These are phyloP conservation scores for Phaeosphaeriaceae sp. DNA, from an alignment of 2,329 filamentous ascomycete genomes.

Conservation along the genomic window DNA sequence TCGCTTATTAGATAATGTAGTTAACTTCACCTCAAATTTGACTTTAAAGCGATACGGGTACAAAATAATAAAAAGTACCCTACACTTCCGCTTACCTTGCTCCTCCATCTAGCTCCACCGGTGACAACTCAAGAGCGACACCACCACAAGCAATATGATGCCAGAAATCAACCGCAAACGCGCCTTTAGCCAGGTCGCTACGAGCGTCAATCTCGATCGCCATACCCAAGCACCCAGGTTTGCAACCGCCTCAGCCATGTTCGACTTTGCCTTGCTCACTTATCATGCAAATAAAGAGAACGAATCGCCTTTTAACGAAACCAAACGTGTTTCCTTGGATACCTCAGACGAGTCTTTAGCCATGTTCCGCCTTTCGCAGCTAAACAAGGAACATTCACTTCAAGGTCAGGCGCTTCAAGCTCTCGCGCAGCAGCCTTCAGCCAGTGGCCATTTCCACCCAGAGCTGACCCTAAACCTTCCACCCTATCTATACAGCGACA, in stretches of 20 bases:
- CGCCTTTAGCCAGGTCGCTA: conserved; percentile 13
- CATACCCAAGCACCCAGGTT: background rate
- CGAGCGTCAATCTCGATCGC: background rate
- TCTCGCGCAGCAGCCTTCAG: background rate
- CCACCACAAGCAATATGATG: conserved; percentile 1
- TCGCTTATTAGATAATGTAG: too few relatives aligned
- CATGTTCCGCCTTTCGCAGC: background rate
- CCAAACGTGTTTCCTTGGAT: background rate
- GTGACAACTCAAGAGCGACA: background rate
- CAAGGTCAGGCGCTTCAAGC: background rate
- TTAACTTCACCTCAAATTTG: too few relatives aligned
- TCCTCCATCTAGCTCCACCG: background rate
- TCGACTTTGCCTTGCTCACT: background rate
- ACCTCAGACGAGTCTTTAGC: background rate
- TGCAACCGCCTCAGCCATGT: background rate
- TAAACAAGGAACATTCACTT: background rate
- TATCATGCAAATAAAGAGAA: background rate
- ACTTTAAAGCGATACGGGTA: too few relatives aligned
- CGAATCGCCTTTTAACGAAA: background rate
- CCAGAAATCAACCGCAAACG: conserved; percentile 19
- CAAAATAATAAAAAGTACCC: too few relatives aligned
- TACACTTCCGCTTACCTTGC: background rate
- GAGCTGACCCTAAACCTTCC: background rate
- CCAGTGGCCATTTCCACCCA: background rate
- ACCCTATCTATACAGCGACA: background rate